Percentiles rank a stretch among this genome's conserved stretches.
Evolutionary conservation across 2,329 filamentous ascomycete species (phyloP).

Genomic region (Leptographium flavum): DNA sequence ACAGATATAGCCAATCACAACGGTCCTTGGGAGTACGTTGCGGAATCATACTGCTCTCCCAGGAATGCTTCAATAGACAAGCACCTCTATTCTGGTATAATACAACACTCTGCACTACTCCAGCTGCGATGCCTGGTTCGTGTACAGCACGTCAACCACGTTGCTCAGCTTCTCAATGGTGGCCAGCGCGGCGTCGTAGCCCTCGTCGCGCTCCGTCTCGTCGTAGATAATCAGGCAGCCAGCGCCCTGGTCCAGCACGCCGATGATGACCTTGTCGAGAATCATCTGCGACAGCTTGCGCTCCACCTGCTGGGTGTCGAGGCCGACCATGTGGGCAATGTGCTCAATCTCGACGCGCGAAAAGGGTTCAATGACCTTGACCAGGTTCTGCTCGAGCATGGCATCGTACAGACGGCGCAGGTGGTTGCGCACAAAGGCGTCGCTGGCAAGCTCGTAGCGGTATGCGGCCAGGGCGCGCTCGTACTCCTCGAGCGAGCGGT

Average conservation of each 20-base stretch:
- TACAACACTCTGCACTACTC: constrained; percentile 43
- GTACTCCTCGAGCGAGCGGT: constrained; percentile 93
- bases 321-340: constrained; percentile 91
- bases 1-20: too few species aligned
- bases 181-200: constrained; percentile 83
- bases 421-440: constrained; percentile 94
- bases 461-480: constrained; percentile 83
- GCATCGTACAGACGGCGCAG: constrained; percentile 91
- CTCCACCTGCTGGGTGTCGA: constrained; percentile 94
- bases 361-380: constrained; percentile 99
- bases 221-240: constrained; percentile 95
- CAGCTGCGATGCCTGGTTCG: constrained; percentile 88
- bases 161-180: constrained; percentile 96
- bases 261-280: constrained; percentile 95
- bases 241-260: constrained; percentile 92
- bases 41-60: neutral
- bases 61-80: neutral
- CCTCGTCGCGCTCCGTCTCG: constrained; percentile 83
- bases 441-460: constrained; percentile 83
- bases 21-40: too few species aligned
- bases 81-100: neutral
- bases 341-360: constrained; percentile 93
- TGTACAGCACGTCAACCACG: constrained; percentile 94
- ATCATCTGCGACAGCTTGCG: constrained; percentile 99
- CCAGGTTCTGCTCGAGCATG: constrained; percentile 98